Conservation (phyloP, 176 grass and related monocot species). For the Microstegium vimineum region DNA sequence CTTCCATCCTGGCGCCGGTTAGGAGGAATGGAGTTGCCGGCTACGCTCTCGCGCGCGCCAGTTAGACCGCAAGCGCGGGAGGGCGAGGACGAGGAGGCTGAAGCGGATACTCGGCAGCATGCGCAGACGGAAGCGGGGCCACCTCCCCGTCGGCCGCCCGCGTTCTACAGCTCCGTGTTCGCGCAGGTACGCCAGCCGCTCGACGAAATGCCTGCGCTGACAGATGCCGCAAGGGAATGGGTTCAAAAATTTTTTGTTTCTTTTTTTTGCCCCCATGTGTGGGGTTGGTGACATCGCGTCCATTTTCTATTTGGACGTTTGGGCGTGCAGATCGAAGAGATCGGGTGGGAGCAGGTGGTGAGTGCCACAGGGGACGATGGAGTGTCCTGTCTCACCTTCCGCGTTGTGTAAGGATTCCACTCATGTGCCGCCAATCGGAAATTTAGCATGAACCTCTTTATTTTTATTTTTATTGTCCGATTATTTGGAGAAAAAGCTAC, state of each 20-base stretch:
- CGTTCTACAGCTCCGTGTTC: conserved; percentile 47
- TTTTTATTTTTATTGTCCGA: neutral
- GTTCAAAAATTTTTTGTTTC: neutral
- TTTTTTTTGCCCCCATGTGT: neutral
- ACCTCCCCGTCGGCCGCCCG: neutral
- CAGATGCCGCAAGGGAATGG: neutral
- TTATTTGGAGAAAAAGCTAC: neutral
- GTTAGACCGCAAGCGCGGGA: neutral
- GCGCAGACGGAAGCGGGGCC: neutral
- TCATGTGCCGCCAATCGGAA: neutral
- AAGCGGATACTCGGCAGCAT: neutral
- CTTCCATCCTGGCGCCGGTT: neutral
- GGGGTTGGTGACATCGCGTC: neutral
- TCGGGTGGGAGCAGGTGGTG: conserved; percentile 58
- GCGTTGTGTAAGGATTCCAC: conserved; percentile 27
- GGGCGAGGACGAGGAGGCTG: neutral
- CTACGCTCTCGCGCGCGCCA: neutral
- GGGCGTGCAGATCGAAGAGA: conserved; percentile 55
- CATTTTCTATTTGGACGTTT: neutral
- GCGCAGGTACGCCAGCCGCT: conserved; percentile 33
- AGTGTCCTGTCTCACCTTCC: conserved; percentile 47
- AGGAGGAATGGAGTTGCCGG: conserved; percentile 16
- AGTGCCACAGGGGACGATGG: conserved; percentile 37
- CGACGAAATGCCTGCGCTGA: conserved; percentile 41
- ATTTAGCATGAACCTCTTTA: neutral